These are phyloP conservation scores for Cryomyces antarcticus DNA, from an alignment of 495 filamentous ascomycete genomes.

Conservation along the genomic window DNA sequence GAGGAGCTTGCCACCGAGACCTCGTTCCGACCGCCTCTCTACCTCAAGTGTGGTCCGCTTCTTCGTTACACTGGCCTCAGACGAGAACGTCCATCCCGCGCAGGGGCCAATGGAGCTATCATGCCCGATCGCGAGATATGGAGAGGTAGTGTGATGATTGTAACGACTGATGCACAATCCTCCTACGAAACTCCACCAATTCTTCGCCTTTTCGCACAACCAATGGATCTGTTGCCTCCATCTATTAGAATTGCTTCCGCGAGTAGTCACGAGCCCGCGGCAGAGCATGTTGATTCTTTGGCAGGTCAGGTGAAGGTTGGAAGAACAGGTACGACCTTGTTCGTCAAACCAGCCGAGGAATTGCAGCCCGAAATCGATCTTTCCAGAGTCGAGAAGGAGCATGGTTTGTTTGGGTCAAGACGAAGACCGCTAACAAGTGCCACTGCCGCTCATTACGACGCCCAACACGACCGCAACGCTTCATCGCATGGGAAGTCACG, in stretches of 20 bases:
- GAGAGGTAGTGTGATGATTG: constrained; percentile 86
- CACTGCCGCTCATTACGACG: constrained; percentile 11
- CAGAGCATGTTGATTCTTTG: constrained; percentile 64
- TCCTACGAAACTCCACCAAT: constrained; percentile 60
- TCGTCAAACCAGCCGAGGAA: constrained; percentile 69
- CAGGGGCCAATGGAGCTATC: constrained; percentile 7
- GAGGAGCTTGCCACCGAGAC: constrained; percentile 23
- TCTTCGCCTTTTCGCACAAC: constrained; percentile 66
- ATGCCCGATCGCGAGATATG: constrained; percentile 46
- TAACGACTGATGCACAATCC: constrained; percentile 64
- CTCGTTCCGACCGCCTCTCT: constrained; percentile 61
- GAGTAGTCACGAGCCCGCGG: constrained; percentile 28
- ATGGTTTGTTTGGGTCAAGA: constrained; percentile 52
- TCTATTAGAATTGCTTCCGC: no score
- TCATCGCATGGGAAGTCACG: constrained; percentile 3
- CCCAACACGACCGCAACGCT: not conserved
- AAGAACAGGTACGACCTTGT: constrained; percentile 58
- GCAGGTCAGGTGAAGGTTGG: constrained; percentile 73
- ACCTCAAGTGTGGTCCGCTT: constrained; percentile 76
- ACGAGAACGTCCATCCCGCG: constrained; percentile 17
- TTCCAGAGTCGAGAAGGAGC: constrained; percentile 55
- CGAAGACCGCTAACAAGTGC: constrained; percentile 23
- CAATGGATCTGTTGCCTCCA: constrained; percentile 66
- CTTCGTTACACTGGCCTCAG: constrained; percentile 75
- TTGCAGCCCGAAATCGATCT: constrained; percentile 51